Percentiles rank a stretch among this genome's conserved stretches.
These are phyloP conservation scores for Kodamaea hsintzibuensis DNA, from an alignment of 805 yeast species.

Conservation along the genomic window DNA sequence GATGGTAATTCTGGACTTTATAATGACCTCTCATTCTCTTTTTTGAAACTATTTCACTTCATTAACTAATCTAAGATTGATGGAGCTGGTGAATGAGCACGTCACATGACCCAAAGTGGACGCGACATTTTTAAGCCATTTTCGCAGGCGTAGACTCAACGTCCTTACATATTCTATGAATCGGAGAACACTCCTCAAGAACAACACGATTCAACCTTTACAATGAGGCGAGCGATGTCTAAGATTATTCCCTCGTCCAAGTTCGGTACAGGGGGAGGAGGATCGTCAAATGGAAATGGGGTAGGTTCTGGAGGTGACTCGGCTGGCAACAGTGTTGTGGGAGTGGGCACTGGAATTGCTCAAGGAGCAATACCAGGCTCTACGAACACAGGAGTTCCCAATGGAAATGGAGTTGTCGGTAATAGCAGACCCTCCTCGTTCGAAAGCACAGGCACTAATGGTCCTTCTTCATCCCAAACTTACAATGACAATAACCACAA, in stretches of 20 bases:
- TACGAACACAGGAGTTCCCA: not conserved
- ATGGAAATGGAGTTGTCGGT: not conserved
- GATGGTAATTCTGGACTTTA: too few species aligned
- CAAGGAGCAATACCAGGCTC: not conserved
- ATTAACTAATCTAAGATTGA: too few species aligned
- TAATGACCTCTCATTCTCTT: too few species aligned
- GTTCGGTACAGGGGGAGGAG: slow-evolving; percentile 1
- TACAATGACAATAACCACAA: not conserved
- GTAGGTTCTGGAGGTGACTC: not conserved
- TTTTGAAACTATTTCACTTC: too few species aligned
- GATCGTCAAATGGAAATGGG: slow-evolving; percentile 1
- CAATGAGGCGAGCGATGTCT: slow-evolving; percentile 54
- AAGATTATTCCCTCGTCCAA: slow-evolving; percentile 38
- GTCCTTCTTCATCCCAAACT: not conserved
- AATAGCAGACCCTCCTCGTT: not conserved
- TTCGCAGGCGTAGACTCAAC: not conserved
- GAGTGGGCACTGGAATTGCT: not conserved
- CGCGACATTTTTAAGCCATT: not conserved
- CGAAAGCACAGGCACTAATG: not conserved
- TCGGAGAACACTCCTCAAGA: not conserved
- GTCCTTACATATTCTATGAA: not conserved
- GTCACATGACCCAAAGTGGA: not conserved
- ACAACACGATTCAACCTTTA: not conserved
- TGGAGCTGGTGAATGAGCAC: not conserved
- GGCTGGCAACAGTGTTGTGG: not conserved